Conservation (phyloP, 2,329 filamentous ascomycete species). For the Arthrobotrys iridis region DNA sequence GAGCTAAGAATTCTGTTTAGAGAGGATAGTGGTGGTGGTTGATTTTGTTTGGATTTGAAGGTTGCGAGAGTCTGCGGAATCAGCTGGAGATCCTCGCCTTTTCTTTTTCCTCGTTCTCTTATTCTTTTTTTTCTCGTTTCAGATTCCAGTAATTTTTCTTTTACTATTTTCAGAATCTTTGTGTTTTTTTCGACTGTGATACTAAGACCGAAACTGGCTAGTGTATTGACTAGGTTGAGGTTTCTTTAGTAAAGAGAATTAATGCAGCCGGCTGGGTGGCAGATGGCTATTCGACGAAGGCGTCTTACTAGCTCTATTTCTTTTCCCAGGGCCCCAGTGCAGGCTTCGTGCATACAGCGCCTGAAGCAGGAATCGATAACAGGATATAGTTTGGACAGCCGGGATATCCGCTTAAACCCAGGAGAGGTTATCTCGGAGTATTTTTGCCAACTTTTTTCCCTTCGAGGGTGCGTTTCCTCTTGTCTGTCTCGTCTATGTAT, state of each 20-base stretch:
- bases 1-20: conserved; percentile 15
- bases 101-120: conserved; percentile 37
- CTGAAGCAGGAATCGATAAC: conserved; percentile 33
- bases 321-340: conserved; percentile 24
- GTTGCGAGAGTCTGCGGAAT: conserved; percentile 43
- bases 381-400: conserved; percentile 13
- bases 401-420: not conserved
- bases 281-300: conserved; percentile 38
- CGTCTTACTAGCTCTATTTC: conserved; percentile 23
- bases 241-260: conserved; percentile 44
- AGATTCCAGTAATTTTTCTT: conserved; percentile 35
- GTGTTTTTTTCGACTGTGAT: conserved; percentile 6
- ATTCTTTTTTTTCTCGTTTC: conserved; percentile 32
- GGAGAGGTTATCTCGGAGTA: conserved; percentile 8
- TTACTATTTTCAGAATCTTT: conserved; percentile 45
- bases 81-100: conserved; percentile 36
- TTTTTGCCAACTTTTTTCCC: conserved; percentile 4
- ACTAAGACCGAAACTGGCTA: conserved; percentile 31
- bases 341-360: conserved; percentile 27
- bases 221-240: not conserved
- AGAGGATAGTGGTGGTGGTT: conserved; percentile 14
- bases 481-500: conserved; percentile 53
- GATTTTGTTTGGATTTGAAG: conserved; percentile 36
- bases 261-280: conserved; percentile 53
- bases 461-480: conserved; percentile 28